Base-by-base conservation (phyloP, 805 yeast genomes). In the Isabelozyma gotoi region DNA sequence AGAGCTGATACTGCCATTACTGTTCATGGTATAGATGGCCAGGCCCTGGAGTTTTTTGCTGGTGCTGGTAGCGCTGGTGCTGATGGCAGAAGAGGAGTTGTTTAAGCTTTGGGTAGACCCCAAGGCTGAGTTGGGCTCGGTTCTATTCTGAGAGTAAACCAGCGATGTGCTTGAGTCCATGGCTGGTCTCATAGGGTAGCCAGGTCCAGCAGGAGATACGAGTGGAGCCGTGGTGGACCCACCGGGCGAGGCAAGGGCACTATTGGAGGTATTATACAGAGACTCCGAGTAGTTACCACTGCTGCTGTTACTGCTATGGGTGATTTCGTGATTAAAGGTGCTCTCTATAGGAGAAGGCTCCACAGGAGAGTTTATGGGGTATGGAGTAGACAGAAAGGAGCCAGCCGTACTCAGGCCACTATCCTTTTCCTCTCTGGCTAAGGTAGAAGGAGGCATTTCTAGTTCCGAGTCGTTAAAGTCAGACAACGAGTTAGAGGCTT, bases 301-400 rank as follows among this genome's bases (percentile, higher is more conserved):
- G 12, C 4, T n/a, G 7, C 5, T 24, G 29, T n/a, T 24, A 24
- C 29, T 24, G 29, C n/a, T n/a, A n/a, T 24, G 29, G 12, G 29
- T 7, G 10, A 24, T 7, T 24, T 24, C 29, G 12, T 5, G 29
- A 7, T 24, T 24, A 2, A 24, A 10, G 29, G 29, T 10, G 12
- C n/a, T 24, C n/a, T 24, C 7, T 10, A 45, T 33, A 5, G 47
- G 52, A 14, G 53, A 49, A 33, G 49, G 47, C 10, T 20, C 47
- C 16, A 48, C 44, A 3, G 53, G 56, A 10, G 49, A 48, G 37
- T 44, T 48, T 17, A 50, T 19, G 12, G 60, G 59, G 41, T 56
- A 56, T n/a, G 55, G 54, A 15, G 39, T 6, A 35, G 8, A 10
- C 4, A 10, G 8, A 7, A 24, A 24, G 1, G 29, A 24, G 29